Evolutionary conservation across 495 filamentous ascomycete species (phyloP), one percentile per base, ranked within the genome.

Genomic region (Podospora sp.): DNA sequence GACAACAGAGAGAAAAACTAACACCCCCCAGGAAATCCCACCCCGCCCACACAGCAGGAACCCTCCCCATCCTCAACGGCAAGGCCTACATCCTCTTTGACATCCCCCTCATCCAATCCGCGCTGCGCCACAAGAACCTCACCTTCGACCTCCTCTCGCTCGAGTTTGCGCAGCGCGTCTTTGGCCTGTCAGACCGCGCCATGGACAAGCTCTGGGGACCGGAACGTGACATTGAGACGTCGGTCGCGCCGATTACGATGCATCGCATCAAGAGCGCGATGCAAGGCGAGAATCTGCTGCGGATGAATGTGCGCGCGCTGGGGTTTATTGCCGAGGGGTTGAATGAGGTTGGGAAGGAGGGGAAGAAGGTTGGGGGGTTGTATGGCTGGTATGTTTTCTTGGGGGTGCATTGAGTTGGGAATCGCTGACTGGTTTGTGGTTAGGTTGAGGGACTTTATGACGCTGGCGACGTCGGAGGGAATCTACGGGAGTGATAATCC

Each of bases 401-500:
- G n/a, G n/a, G n/a, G n/a, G n/a, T n/a, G n/a, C n/a, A n/a, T n/a
- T n/a, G n/a, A n/a, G n/a, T n/a, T n/a, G n/a, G n/a, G n/a, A n/a
- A n/a, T n/a, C n/a, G n/a, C n/a, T n/a, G n/a, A n/a, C n/a, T n/a
- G n/a, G n/a, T n/a, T n/a, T n/a, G n/a, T n/a, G n/a, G n/a, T n/a
- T n/a, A n/a, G n/a, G 78, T 62, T 79, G 21, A 65, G 73, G 20
- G 64, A 68, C 6, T 62, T 70, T 8, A 70, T 78, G n/a, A 76
- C 68, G 21, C 58, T 73, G 7, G 72, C 73, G 22, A 75, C 75
- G 6, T 53, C 71, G 5, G 71, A 71, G 26, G 73, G 72, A 2
- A 26, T 79, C 5, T 79, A 71, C 46, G 77, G 78, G 0, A 51
- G 35, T 1, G 52, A 72, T 14, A 80, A 76, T 35, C 73, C 76